Evolutionary conservation across 2,329 filamentous ascomycete genomes (phyloP).

Genomic region (Sporothrix brasiliensis): DNA sequence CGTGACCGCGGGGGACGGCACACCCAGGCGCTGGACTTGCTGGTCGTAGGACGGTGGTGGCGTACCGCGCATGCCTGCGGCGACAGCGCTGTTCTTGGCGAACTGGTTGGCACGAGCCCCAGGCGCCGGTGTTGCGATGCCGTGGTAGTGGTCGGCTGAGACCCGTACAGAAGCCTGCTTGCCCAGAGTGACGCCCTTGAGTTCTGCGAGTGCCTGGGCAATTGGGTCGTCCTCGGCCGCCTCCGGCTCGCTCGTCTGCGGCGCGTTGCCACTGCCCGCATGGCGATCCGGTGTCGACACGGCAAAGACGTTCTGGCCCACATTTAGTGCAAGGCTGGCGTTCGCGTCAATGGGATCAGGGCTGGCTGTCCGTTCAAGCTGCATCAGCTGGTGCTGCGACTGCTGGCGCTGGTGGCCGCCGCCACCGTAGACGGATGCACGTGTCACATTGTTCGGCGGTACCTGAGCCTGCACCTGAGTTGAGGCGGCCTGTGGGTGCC

Average conservation of each 20-base stretch:
- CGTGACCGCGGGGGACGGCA: conserved; percentile 89
- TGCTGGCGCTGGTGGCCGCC: conserved; percentile 27
- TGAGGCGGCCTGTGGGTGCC: conserved; percentile 49
- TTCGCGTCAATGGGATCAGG: conserved; percentile 89
- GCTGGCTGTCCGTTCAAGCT: conserved; percentile 58
- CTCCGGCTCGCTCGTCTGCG: conserved; percentile 54
- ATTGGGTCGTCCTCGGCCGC: conserved; percentile 81
- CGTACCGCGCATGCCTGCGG: conserved; percentile 67
- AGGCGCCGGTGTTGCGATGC: conserved; percentile 81
- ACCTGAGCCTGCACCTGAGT: conserved; percentile 4
- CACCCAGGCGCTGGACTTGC: conserved; percentile 76
- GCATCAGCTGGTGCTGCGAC: conserved; percentile 44
- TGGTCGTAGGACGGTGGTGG: conserved; percentile 87
- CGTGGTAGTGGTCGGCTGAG: conserved; percentile 93
- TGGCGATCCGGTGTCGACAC: conserved; percentile 70
- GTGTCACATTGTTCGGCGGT: conserved; percentile 37
- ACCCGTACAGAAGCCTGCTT: conserved; percentile 83
- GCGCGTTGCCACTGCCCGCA: conserved; percentile 49
- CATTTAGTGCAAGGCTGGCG: conserved; percentile 87
- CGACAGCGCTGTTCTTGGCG: conserved; percentile 48
- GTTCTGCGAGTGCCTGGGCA: conserved; percentile 84
- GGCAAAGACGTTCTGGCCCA: conserved; percentile 94
- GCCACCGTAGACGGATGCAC: conserved; percentile 25
- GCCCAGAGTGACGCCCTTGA: conserved; percentile 75
- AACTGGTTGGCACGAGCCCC: conserved; percentile 45